Conservation (phyloP, 1,284 basidiomycete species). For the Marasmius sp. region DNA sequence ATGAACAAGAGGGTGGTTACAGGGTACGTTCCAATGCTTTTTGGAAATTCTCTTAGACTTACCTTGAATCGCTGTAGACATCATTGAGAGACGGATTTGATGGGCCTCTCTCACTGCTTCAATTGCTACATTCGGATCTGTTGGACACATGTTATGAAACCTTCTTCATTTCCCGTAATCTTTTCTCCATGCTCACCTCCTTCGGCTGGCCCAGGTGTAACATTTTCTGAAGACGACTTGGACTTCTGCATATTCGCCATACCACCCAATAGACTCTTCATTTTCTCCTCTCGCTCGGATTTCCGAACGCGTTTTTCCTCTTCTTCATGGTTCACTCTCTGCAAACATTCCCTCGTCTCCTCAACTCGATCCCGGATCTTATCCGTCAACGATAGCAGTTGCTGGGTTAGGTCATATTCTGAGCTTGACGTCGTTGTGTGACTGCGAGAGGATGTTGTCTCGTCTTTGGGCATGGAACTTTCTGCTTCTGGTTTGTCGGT, state of each 20-base stretch:
- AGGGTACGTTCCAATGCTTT: not conserved
- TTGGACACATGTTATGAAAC: no score
- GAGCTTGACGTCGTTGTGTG: not conserved
- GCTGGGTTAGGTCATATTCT: not conserved
- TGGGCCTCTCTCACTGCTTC: not conserved
- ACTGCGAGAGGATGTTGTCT: not conserved
- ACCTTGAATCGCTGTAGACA: not conserved
- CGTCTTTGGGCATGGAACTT: no score
- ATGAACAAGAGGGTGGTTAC: not conserved
- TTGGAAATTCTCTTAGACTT: not conserved
- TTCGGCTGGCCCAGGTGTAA: no score
- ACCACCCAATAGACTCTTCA: not conserved
- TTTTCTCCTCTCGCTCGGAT: not conserved
- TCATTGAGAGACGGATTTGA: not conserved
- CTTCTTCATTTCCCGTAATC: no score
- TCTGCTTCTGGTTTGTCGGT: no score
- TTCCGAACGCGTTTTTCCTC: not conserved
- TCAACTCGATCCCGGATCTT: not conserved
- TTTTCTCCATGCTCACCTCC: no score
- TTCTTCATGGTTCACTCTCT: not conserved
- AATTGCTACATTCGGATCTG: not conserved
- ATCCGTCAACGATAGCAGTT: not conserved
- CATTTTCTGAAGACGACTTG: no score
- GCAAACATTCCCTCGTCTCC: not conserved
- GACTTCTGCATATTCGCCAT: not conserved